Percentiles rank a stretch among this genome's conserved stretches.
Evolutionary conservation across 2,329 filamentous ascomycete genomes (phyloP).

Genomic region (Fusarium vanettenii): DNA sequence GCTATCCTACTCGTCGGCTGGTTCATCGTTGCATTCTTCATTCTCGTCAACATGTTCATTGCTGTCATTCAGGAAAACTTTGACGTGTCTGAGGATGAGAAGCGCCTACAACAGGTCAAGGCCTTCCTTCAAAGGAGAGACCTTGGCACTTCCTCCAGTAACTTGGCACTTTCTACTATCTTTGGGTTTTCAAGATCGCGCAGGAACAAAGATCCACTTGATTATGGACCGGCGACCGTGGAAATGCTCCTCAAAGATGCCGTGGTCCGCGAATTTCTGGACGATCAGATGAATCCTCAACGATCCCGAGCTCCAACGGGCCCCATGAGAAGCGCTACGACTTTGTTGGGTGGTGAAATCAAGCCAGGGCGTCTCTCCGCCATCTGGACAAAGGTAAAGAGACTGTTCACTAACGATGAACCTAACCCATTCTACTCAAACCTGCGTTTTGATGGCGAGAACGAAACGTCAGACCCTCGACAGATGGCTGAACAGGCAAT

Average conservation of each 20-base stretch:
- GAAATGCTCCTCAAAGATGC: constrained; percentile 98
- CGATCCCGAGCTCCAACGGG: constrained; percentile 48
- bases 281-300: constrained; percentile 61
- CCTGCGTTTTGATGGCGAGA: constrained; percentile 73
- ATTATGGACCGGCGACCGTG: constrained; percentile 90
- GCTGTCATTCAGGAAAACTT: constrained; percentile 99
- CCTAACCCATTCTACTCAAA: constrained; percentile 96
- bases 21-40: constrained; percentile 96
- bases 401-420: constrained; percentile 72
- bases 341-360: constrained; percentile 55
- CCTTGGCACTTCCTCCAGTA: constrained; percentile 76
- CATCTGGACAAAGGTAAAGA: constrained; percentile 70
- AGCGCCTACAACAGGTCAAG: constrained; percentile 94
- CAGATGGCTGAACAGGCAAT: constrained; percentile 93
- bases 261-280: constrained; percentile 93
- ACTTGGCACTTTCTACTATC: constrained; percentile 80
- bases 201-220: constrained; percentile 81
- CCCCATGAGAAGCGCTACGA: constrained; percentile 48
- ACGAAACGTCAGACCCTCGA: constrained; percentile 84
- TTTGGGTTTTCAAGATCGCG: constrained; percentile 71
- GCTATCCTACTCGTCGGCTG: constrained; percentile 92
- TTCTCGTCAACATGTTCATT: constrained; percentile 99
- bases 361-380: constrained; percentile 70
- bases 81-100: constrained; percentile 97
- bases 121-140: constrained; percentile 94